Evolutionary conservation across 106 monocot genomes (phyloP).

Genomic region (Vanilla planifolia): DNA sequence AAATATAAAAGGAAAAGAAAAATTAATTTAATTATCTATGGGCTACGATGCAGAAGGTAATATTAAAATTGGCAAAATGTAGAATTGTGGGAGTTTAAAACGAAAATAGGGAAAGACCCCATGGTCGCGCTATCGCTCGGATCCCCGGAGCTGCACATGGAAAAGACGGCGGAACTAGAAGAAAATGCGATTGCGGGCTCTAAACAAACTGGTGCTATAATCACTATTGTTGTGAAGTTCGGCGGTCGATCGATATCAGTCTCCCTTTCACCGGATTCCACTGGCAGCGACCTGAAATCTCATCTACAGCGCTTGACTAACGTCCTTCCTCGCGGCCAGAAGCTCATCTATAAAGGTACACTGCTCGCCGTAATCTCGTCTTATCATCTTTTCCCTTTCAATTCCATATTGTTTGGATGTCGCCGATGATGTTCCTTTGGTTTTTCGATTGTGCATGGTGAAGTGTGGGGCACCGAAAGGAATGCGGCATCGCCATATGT

Average conservation of each 20-base stretch:
- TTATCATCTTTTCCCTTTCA: not conserved
- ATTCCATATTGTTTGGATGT: too few relatives aligned
- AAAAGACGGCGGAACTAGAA: conserved; percentile 7
- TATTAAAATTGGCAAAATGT: too few relatives aligned
- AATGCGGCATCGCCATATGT: too few relatives aligned
- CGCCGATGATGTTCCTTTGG: too few relatives aligned
- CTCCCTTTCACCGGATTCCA: conserved; percentile 35
- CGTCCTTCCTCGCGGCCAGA: conserved; percentile 89
- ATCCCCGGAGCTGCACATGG: not conserved
- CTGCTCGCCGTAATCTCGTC: not conserved
- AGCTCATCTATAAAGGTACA: conserved; percentile 88
- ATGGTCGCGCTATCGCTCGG: too few relatives aligned
- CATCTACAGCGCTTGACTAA: conserved; percentile 84
- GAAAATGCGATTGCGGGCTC: not conserved
- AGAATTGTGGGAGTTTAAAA: too few relatives aligned
- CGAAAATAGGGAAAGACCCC: too few relatives aligned
- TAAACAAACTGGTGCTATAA: conserved; percentile 10
- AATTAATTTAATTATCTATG: too few relatives aligned
- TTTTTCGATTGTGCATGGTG: too few relatives aligned
- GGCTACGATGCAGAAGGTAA: too few relatives aligned
- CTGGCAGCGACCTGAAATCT: conserved; percentile 57
- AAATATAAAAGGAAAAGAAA: too few relatives aligned
- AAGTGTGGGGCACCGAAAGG: too few relatives aligned
- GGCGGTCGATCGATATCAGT: conserved; percentile 52
- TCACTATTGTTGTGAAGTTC: conserved; percentile 74